Evolutionary conservation across 2,329 filamentous ascomycete species (phyloP).

Genomic region (Microascus cirrosus): DNA sequence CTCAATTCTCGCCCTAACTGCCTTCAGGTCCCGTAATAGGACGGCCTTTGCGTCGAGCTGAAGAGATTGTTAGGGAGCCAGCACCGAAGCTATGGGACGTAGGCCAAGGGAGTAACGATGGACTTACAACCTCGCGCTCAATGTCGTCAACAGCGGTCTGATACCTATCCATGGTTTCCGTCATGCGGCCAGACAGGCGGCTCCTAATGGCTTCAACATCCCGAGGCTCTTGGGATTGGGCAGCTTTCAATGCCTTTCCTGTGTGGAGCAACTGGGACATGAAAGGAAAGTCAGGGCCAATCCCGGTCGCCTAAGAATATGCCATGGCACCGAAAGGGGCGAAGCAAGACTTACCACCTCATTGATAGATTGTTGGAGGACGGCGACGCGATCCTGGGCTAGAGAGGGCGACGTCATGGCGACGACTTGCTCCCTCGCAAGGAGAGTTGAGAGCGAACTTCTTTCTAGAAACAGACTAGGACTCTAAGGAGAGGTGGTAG

Average conservation of each 20-base stretch:
- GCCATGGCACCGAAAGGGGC: not conserved
- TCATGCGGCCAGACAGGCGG: constrained; percentile 27
- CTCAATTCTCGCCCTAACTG: constrained; percentile 16
- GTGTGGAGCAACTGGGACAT: constrained; percentile 41
- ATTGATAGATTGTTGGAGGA: constrained; percentile 41
- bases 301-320: not conserved
- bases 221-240: constrained; percentile 31
- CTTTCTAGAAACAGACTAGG: not conserved
- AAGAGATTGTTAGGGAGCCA: not conserved
- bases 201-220: constrained; percentile 19
- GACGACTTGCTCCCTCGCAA: not conserved
- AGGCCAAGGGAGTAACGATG: not conserved
- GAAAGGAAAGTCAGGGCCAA: not conserved
- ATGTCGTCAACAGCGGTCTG: constrained; percentile 44
- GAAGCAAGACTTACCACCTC: constrained; percentile 33
- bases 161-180: constrained; percentile 34
- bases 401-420: not conserved
- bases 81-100: not conserved
- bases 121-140: constrained; percentile 44
- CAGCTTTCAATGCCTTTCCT: constrained; percentile 42
- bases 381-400: constrained; percentile 26
- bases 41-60: constrained; percentile 41
- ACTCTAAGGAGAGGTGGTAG: not conserved
- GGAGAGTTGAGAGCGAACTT: not conserved
- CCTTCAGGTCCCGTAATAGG: constrained; percentile 40